These are phyloP conservation scores for Lentinus brumalis DNA, from an alignment of 768 basidiomycete genomes.

Conservation along the genomic window DNA sequence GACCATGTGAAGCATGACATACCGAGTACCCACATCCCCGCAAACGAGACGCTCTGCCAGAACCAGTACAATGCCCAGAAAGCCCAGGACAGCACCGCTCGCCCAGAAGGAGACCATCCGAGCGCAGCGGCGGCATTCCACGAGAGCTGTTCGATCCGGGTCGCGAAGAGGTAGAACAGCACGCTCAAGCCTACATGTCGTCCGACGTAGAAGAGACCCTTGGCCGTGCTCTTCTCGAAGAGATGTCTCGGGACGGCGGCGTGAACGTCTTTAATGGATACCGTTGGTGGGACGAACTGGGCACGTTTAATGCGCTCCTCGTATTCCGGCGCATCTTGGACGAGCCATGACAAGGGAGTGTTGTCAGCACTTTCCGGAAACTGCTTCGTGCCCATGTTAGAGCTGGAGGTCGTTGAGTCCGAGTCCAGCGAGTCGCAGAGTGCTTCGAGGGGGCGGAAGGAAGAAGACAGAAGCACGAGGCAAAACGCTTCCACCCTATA, in stretches of 20 bases:
- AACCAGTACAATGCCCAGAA: constrained; percentile 28
- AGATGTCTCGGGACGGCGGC: constrained; percentile 51
- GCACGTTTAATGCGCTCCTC: constrained; percentile 42
- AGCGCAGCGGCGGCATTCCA: background rate
- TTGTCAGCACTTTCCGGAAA: too few species aligned
- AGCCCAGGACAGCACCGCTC: background rate
- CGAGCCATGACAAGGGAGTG: constrained; percentile 10
- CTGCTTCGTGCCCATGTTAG: too few species aligned
- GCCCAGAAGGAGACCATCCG: background rate
- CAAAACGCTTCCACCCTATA: too few species aligned
- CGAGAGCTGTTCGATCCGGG: constrained; percentile 32
- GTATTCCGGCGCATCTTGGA: constrained; percentile 49
- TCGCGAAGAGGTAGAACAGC: constrained; percentile 42
- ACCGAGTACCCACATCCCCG: constrained; percentile 29
- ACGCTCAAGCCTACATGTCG: constrained; percentile 44
- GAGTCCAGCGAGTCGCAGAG: too few species aligned
- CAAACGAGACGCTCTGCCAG: constrained; percentile 28
- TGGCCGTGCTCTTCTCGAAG: constrained; percentile 46
- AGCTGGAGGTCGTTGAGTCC: too few species aligned
- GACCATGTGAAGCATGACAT: background rate
- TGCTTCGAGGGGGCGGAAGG: too few species aligned
- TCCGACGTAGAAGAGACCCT: constrained; percentile 45
- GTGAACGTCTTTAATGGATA: constrained; percentile 45
- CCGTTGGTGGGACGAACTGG: constrained; percentile 43
- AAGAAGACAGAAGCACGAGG: too few species aligned